These are phyloP conservation scores for Kodamaea laetipori DNA, from an alignment of 805 yeast species.

Conservation along the genomic window DNA sequence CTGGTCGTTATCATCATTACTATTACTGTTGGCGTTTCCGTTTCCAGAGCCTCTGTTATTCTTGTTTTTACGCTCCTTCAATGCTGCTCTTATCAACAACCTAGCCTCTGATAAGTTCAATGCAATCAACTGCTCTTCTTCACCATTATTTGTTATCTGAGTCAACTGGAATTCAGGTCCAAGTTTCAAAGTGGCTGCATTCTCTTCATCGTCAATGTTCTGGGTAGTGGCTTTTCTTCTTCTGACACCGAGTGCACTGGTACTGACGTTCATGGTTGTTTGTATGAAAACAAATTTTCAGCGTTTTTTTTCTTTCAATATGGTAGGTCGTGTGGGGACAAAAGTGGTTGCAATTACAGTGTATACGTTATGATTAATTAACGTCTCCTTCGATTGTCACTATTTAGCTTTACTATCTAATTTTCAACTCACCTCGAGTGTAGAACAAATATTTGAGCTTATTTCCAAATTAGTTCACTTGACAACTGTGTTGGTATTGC, in stretches of 20 bases:
- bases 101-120: conserved; percentile 89
- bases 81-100: conserved; percentile 84
- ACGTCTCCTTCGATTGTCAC: background rate
- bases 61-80: conserved; percentile 59
- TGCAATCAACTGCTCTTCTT: conserved; percentile 74
- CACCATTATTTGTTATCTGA: conserved; percentile 81
- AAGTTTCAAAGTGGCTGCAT: conserved; percentile 80
- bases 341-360: background rate
- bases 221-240: conserved; percentile 63
- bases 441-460: too few species aligned
- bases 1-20: conserved; percentile 19
- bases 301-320: conserved; percentile 2
- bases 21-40: conserved; percentile 2
- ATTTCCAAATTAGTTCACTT: too few species aligned
- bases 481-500: too few species aligned
- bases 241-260: conserved; percentile 83
- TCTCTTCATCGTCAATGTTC: conserved; percentile 84
- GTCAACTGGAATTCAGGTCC: conserved; percentile 90
- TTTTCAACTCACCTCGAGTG: too few species aligned
- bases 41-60: conserved; percentile 35
- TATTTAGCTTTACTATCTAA: background rate
- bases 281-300: too few species aligned
- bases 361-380: too few species aligned
- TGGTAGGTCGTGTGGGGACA: background rate
- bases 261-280: conserved; percentile 73